Evolutionary conservation across 2,329 filamentous ascomycete species (phyloP).

Genomic region (Colletotrichum gloeosporioides): DNA sequence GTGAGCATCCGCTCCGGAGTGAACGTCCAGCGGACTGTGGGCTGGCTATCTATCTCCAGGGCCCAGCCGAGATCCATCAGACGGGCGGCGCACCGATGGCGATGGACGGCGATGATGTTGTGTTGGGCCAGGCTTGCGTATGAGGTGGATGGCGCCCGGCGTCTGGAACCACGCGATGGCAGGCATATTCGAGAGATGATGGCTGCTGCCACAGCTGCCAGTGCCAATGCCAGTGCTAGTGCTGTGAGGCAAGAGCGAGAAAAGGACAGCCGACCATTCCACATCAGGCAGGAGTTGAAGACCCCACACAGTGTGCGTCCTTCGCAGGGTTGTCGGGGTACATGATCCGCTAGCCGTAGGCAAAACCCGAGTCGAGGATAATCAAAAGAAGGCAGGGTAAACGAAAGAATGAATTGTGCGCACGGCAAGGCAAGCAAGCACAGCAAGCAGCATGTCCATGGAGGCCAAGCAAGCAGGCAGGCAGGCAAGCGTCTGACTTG

Average conservation of each 20-base stretch:
- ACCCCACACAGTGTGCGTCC: background rate
- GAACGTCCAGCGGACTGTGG: background rate
- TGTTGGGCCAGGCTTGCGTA: background rate
- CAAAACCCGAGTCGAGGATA: background rate
- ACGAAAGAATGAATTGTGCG: conserved; percentile 1
- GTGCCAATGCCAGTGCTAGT: background rate
- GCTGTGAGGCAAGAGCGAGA: background rate
- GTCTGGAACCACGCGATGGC: background rate
- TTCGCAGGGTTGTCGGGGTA: background rate
- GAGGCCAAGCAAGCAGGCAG: background rate
- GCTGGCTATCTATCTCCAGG: background rate
- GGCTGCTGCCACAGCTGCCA: background rate
- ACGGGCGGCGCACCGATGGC: background rate
- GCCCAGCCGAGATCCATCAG: background rate
- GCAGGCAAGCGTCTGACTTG: background rate
- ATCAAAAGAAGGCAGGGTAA: conserved; percentile 4
- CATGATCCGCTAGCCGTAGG: conserved; percentile 11
- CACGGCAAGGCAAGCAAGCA: background rate
- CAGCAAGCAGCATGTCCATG: background rate
- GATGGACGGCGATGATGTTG: background rate
- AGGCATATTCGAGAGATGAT: background rate
- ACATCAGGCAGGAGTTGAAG: background rate
- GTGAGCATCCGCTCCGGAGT: background rate
- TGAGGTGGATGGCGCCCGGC: background rate
- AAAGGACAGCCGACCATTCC: background rate